phyloP scores from a whole-genome alignment of 179 eudicot species.

The Carnegiea gigantea region DNA sequence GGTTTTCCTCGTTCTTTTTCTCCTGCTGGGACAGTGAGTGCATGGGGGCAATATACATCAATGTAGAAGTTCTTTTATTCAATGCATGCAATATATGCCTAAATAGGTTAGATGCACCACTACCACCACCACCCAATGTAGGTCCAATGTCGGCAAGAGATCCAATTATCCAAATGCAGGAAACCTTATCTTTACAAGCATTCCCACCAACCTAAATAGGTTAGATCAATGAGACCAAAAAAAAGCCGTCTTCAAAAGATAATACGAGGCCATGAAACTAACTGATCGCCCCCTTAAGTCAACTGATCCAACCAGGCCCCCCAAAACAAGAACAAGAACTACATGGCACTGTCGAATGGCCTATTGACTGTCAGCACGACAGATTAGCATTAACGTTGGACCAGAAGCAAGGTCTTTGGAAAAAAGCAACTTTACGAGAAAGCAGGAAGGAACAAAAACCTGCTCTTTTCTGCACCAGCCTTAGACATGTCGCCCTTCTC shows the following conservation, averaged over 20 bases:
- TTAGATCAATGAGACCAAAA: too few species aligned
- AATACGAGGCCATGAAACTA: neutral
- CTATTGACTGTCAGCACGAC: neutral
- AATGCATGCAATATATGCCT: neutral
- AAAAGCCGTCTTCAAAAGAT: neutral
- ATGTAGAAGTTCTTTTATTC: neutral
- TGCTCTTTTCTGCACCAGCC: constrained; percentile 93
- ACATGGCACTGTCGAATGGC: neutral
- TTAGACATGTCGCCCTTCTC: constrained; percentile 88
- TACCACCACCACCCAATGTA: too few species aligned
- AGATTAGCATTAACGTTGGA: neutral
- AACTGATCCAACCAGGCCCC: neutral
- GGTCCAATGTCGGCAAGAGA: too few species aligned
- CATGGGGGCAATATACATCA: constrained; percentile 2
- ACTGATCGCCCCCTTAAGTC: neutral
- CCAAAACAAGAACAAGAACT: too few species aligned
- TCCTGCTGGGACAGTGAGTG: neutral
- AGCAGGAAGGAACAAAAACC: constrained; percentile 39
- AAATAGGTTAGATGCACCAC: neutral
- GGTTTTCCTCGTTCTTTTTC: neutral
- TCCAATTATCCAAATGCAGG: too few species aligned
- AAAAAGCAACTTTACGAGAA: neutral
- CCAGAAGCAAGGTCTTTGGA: neutral
- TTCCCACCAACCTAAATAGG: too few species aligned
- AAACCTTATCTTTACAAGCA: too few species aligned